Evolutionary conservation across 2,329 filamentous ascomycete species (phyloP).

Genomic region (Alternaria rosae): DNA sequence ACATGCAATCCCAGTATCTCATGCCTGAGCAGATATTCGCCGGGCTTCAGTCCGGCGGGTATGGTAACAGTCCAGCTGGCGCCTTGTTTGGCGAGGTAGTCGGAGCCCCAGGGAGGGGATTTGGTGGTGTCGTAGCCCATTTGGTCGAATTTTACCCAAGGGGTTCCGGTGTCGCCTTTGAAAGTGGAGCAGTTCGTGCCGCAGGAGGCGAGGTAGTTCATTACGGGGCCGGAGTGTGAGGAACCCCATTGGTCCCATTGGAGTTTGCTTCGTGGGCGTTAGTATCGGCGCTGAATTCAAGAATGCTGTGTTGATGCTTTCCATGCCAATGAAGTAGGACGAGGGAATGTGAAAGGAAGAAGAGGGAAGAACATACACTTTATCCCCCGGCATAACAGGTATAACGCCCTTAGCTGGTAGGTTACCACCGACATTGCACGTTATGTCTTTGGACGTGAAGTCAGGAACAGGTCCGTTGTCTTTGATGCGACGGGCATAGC

Average conservation of each 20-base stretch:
- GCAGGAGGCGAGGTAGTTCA: conserved; percentile 51
- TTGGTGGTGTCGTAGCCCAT: conserved; percentile 41
- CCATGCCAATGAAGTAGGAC: neutral
- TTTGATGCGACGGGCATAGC: conserved; percentile 24
- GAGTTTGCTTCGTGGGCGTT: conserved; percentile 25
- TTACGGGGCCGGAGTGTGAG: conserved; percentile 45
- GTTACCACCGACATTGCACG: conserved; percentile 35
- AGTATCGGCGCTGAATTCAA: neutral
- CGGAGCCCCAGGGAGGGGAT: conserved; percentile 46
- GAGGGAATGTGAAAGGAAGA: neutral
- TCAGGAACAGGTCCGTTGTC: conserved; percentile 27
- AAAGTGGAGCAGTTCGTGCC: conserved; percentile 41
- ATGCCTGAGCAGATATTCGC: conserved; percentile 37
- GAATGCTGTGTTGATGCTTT: neutral
- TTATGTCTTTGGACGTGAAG: conserved; percentile 26
- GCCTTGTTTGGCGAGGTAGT: conserved; percentile 46
- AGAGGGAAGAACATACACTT: conserved; percentile 22
- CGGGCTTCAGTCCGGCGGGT: conserved; percentile 34
- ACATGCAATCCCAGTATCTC: conserved; percentile 30
- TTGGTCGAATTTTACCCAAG: conserved; percentile 52
- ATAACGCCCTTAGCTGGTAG: conserved; percentile 27
- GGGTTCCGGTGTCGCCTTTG: conserved; percentile 43
- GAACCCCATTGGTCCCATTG: conserved; percentile 46
- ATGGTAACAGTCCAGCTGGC: conserved; percentile 45
- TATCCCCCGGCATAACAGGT: conserved; percentile 30